Evolutionary conservation across 768 basidiomycete genomes (phyloP).

Genomic region (Russula compacta): DNA sequence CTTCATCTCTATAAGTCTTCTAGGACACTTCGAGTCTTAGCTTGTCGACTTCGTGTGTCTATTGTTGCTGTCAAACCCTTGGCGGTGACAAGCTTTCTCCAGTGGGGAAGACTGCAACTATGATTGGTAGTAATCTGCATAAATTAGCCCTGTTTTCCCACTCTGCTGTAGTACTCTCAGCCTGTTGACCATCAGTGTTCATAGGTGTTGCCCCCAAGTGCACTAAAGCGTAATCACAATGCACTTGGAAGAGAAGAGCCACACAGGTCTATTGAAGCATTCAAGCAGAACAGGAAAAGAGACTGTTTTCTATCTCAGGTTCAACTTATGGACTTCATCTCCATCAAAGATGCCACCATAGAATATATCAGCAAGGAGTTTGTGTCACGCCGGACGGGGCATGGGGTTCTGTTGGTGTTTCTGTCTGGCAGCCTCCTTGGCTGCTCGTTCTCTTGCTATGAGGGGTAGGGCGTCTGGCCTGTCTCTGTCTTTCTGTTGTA

Average conservation of each 20-base stretch:
- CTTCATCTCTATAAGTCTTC: too few species aligned
- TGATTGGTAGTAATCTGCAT: conserved; percentile 23
- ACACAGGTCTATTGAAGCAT: conserved; percentile 18
- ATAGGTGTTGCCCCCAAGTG: conserved; percentile 24
- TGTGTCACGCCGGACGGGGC: too few species aligned
- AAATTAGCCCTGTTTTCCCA: background rate
- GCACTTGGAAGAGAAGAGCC: conserved; percentile 21
- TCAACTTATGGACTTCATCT: conserved; percentile 32
- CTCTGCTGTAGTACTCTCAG: background rate
- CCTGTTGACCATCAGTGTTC: background rate
- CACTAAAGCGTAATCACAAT: conserved; percentile 28
- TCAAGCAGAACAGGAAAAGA: conserved; percentile 20
- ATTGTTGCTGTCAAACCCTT: too few species aligned
- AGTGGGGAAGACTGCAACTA: conserved; percentile 22
- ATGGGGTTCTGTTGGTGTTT: too few species aligned
- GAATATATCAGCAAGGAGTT: conserved; percentile 26
- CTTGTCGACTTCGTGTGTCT: too few species aligned
- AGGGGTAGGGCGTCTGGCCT: too few species aligned
- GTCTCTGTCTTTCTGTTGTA: too few species aligned
- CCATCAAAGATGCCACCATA: conserved; percentile 29
- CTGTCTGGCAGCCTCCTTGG: too few species aligned
- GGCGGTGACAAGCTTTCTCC: too few species aligned
- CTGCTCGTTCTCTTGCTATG: too few species aligned
- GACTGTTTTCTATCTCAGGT: conserved; percentile 23
- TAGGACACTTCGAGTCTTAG: too few species aligned